phyloP scores from a whole-genome alignment of 768 basidiomycete species.

The Wakefieldia striispora region DNA sequence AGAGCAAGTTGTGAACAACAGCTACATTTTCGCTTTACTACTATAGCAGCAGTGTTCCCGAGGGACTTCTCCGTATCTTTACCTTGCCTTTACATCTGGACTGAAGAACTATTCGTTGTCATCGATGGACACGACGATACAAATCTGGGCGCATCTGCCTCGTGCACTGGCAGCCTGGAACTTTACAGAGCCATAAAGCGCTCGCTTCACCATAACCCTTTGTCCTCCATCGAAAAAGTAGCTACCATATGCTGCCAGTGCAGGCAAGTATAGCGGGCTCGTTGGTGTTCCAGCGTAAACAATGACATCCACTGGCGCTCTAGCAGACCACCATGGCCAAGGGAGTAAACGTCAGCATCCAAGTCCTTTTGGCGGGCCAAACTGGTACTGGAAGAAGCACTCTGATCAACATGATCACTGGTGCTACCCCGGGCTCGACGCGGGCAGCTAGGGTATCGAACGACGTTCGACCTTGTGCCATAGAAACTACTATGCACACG shows the following conservation, averaged over 20 bases:
- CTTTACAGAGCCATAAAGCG: constrained; percentile 2
- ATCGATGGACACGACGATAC: constrained; percentile 7
- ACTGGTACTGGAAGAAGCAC: constrained; percentile 30
- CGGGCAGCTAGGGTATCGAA: constrained; percentile 21
- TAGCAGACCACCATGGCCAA: constrained; percentile 1
- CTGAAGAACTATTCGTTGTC: neutral
- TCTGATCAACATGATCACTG: constrained; percentile 27
- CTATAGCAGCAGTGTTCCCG: too few relatives aligned
- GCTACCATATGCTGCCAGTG: neutral
- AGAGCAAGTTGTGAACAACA: too few relatives aligned
- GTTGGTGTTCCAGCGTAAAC: neutral
- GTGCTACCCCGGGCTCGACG: constrained; percentile 8
- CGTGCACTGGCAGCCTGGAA: constrained; percentile 14
- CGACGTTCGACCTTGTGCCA: constrained; percentile 24
- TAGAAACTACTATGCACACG: constrained; percentile 19
- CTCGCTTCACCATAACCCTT: constrained; percentile 1
- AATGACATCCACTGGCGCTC: neutral
- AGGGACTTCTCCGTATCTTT: neutral
- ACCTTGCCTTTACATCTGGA: neutral
- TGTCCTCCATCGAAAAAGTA: too few relatives aligned
- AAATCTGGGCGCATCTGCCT: constrained; percentile 20
- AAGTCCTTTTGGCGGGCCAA: constrained; percentile 24
- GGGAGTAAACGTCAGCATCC: neutral
- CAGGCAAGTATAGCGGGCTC: constrained; percentile 1
- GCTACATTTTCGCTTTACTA: too few relatives aligned